Conservation (phyloP, 805 yeast genomes). For the Candida cerambycidarum region DNA sequence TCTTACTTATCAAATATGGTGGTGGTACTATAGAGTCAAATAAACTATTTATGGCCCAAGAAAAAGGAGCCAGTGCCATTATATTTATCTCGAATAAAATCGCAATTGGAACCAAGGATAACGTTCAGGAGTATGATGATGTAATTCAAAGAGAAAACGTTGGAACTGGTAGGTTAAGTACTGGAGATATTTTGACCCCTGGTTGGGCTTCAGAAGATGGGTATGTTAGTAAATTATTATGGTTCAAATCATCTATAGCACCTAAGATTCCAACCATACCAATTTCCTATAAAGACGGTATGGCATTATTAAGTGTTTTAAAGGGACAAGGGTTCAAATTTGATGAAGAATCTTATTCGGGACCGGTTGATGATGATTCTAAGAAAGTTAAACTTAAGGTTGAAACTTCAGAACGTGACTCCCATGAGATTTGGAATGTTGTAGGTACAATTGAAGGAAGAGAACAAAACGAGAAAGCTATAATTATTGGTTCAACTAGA, state of each 20-base stretch:
- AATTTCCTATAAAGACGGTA: conserved; percentile 71
- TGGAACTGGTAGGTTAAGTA: conserved; percentile 54
- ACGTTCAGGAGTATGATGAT: conserved; percentile 26
- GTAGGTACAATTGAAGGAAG: conserved; percentile 75
- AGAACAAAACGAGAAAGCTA: conserved; percentile 72
- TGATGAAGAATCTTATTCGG: conserved; percentile 29
- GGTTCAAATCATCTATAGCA: conserved; percentile 50
- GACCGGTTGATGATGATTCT: conserved; percentile 18
- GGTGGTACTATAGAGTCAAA: conserved; percentile 37
- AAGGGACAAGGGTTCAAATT: conserved; percentile 29
- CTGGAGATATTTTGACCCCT: conserved; percentile 81
- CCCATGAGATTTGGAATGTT: conserved; percentile 76
- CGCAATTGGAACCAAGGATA: conserved; percentile 16
- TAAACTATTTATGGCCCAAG: conserved; percentile 50
- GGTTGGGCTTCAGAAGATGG: conserved; percentile 60
- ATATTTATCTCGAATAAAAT: conserved; percentile 53
- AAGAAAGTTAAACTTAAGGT: conserved; percentile 26
- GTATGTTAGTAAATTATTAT: conserved; percentile 36
- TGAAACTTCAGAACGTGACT: conserved; percentile 43
- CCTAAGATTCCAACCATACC: conserved; percentile 79
- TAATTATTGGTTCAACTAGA: conserved; percentile 80
- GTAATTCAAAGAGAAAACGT: conserved; percentile 57
- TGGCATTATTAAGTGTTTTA: conserved; percentile 31
- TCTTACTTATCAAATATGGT: conserved; percentile 64
- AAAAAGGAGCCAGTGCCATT: conserved; percentile 60